phyloP scores from a whole-genome alignment of 495 filamentous ascomycete genomes.

The Lepraria neglecta region DNA sequence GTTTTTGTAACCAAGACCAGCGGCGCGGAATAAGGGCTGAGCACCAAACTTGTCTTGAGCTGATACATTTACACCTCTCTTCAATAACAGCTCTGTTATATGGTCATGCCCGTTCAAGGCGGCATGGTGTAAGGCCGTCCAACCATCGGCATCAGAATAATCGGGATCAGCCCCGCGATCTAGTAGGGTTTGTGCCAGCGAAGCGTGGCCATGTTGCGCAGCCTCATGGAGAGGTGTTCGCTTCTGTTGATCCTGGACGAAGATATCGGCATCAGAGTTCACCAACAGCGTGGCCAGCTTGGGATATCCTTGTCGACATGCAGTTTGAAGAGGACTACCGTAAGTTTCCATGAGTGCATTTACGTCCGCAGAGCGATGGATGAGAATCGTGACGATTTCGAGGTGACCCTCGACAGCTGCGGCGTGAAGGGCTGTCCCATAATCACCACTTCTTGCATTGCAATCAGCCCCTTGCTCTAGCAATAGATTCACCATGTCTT shows the following conservation, averaged over 20 bases:
- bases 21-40: neutral
- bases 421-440: neutral
- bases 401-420: no score
- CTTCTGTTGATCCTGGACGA: conserved; percentile 1
- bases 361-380: neutral
- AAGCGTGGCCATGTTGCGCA: neutral
- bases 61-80: conserved; percentile 18
- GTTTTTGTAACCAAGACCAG: neutral
- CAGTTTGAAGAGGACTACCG: neutral
- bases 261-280: neutral
- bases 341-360: neutral
- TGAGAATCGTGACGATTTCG: no score
- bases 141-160: neutral
- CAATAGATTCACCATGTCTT: neutral
- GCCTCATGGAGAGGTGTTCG: conserved; percentile 4
- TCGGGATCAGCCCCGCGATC: neutral
- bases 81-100: conserved; percentile 20
- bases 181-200: neutral
- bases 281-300: neutral
- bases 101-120: neutral
- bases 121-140: conserved; percentile 10
- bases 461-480: neutral
- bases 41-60: neutral
- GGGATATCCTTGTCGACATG: neutral
- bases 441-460: neutral